Conservation (phyloP, 352 stramenopile genomes). For the Globisporangium canariense region DNA sequence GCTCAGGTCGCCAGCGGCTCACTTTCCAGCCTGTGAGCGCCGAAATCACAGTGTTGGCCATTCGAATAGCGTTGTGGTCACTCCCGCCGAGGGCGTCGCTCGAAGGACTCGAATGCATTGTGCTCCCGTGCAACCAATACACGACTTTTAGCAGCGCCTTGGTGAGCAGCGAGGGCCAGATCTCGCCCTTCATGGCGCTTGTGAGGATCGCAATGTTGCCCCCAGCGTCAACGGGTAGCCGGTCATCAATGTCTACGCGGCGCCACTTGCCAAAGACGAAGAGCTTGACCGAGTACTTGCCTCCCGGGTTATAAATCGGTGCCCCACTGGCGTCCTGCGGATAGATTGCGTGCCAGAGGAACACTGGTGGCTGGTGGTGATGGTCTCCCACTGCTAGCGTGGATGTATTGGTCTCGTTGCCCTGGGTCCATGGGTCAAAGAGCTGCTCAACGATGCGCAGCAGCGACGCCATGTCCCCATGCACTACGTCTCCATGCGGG, state of each 20-base stretch:
- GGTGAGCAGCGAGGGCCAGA: conserved; percentile 63
- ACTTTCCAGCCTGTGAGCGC: conserved; percentile 62
- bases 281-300: conserved; percentile 72
- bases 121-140: conserved; percentile 34
- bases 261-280: conserved; percentile 75
- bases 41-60: conserved; percentile 29
- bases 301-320: conserved; percentile 63
- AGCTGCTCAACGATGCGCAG: conserved; percentile 68
- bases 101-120: too few species aligned
- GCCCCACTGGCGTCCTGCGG: conserved; percentile 47
- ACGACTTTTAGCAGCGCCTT: conserved; percentile 76
- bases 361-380: conserved; percentile 18
- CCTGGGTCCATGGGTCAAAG: conserved; percentile 19
- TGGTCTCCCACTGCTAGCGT: too few species aligned
- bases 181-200: conserved; percentile 57
- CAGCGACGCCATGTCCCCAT: conserved; percentile 62
- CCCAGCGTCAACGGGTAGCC: conserved; percentile 47
- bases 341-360: conserved; percentile 74
- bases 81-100: neutral
- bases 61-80: conserved; percentile 19
- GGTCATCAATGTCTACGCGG: conserved; percentile 68
- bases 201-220: conserved; percentile 50
- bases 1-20: conserved; percentile 27
- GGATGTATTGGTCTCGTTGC: neutral
- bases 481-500: conserved; percentile 62